Conservation (phyloP, 78 protist genomes). For the Planoprotostelium fungivorum region DNA sequence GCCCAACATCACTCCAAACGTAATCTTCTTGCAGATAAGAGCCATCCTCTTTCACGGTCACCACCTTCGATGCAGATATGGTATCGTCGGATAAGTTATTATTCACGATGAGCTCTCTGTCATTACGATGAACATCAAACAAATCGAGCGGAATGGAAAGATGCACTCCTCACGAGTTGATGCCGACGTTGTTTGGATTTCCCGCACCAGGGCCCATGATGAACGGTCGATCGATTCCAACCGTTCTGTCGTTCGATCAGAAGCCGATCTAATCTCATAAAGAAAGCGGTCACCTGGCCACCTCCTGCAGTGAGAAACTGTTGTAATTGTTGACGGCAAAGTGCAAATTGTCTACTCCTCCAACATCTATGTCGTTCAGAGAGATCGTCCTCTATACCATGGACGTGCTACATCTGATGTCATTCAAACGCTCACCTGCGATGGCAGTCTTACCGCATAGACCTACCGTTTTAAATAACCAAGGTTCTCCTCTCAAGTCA, state of each 20-base stretch:
- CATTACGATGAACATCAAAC: background rate
- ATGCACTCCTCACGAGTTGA: background rate
- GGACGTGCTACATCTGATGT: background rate
- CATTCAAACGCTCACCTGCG: background rate
- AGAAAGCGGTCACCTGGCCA: background rate
- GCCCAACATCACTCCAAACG: background rate
- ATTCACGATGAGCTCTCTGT: conserved; percentile 2
- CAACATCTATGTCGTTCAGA: conserved; percentile 2
- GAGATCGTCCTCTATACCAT: background rate
- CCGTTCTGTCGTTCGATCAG: background rate
- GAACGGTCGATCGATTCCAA: conserved; percentile 2
- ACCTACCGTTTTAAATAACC: background rate
- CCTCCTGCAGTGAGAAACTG: background rate
- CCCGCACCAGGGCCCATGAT: conserved; percentile 20
- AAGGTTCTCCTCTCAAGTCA: background rate
- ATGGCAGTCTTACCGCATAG: background rate
- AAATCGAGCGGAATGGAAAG: background rate
- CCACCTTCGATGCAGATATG: background rate
- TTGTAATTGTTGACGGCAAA: background rate
- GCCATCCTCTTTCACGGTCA: background rate
- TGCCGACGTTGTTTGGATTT: background rate
- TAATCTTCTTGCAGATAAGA: background rate
- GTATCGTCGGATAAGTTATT: background rate
- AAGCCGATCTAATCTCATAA: background rate
- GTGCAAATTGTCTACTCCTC: conserved; percentile 6